phyloP scores from a whole-genome alignment of 148 eudicot genomes.

The Vaccinium corymbosum region DNA sequence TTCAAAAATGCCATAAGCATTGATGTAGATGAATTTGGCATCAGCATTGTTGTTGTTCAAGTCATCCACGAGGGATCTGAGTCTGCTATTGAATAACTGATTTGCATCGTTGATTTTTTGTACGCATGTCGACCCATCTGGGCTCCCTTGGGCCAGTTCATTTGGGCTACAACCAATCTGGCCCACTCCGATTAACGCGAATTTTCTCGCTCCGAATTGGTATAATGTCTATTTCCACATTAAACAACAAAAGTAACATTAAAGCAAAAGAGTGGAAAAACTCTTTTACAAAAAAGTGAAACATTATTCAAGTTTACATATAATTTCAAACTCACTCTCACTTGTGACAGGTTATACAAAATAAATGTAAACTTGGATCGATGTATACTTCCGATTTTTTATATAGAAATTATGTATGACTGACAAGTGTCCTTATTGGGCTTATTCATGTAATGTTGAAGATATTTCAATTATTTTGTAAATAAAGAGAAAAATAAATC shows the following conservation, averaged over 20 bases:
- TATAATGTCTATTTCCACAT: slow-evolving; percentile 23
- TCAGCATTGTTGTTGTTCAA: slow-evolving; percentile 31
- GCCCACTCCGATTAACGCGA: slow-evolving; percentile 47
- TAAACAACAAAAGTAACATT: neutral
- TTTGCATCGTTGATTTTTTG: slow-evolving; percentile 38
- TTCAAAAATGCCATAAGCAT: slow-evolving; percentile 50
- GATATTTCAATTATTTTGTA: neutral
- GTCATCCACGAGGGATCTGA: slow-evolving; percentile 35
- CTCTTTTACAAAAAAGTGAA: neutral
- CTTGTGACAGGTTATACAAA: no score
- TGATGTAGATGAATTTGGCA: slow-evolving; percentile 41
- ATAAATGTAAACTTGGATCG: no score
- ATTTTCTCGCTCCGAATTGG: slow-evolving; percentile 50
- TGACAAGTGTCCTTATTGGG: no score
- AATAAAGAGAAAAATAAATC: no score
- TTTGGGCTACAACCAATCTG: slow-evolving; percentile 50
- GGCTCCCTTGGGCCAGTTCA: slow-evolving; percentile 65
- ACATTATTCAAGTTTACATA: no score
- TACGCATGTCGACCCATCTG: slow-evolving; percentile 62
- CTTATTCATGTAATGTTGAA: neutral
- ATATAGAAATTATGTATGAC: no score
- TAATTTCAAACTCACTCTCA: no score
- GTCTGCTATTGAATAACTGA: slow-evolving; percentile 38
- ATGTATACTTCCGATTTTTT: no score
- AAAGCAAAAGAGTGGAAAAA: neutral